Conservation (phyloP, 2,329 filamentous ascomycete genomes). For the Neonectria coccinea region DNA sequence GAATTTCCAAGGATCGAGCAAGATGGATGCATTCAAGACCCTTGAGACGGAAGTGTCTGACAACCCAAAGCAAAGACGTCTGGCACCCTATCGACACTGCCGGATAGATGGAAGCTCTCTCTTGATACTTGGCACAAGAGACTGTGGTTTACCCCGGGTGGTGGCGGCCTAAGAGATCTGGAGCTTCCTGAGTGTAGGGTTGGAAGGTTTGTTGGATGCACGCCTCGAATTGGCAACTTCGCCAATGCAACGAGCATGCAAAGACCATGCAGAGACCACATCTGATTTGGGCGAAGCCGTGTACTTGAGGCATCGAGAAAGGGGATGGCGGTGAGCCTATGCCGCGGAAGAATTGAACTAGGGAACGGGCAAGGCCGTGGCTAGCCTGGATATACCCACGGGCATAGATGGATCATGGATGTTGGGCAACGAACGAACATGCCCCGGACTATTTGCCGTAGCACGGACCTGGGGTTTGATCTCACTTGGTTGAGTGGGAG, state of each 20-base stretch:
- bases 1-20: no score
- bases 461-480: slow-evolving; percentile 19
- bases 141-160: not conserved
- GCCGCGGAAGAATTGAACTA: slow-evolving; percentile 24
- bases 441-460: slow-evolving; percentile 11
- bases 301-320: slow-evolving; percentile 9
- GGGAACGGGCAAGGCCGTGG: slow-evolving; percentile 33
- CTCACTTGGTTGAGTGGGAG: not conserved
- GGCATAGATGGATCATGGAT: slow-evolving; percentile 10
- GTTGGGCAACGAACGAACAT: slow-evolving; percentile 6
- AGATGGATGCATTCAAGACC: not conserved
- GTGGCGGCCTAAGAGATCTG: not conserved
- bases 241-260: not conserved
- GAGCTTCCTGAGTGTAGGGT: no score
- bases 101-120: not conserved
- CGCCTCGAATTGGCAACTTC: not conserved
- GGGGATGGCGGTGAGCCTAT: slow-evolving; percentile 30
- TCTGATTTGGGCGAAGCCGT: not conserved
- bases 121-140: not conserved
- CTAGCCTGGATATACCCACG: slow-evolving; percentile 22
- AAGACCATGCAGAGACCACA: no score
- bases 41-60: no score
- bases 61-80: not conserved
- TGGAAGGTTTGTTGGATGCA: not conserved
- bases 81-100: not conserved